These are phyloP conservation scores for Collybia mongolica DNA, from an alignment of 768 basidiomycete species.

Conservation along the genomic window DNA sequence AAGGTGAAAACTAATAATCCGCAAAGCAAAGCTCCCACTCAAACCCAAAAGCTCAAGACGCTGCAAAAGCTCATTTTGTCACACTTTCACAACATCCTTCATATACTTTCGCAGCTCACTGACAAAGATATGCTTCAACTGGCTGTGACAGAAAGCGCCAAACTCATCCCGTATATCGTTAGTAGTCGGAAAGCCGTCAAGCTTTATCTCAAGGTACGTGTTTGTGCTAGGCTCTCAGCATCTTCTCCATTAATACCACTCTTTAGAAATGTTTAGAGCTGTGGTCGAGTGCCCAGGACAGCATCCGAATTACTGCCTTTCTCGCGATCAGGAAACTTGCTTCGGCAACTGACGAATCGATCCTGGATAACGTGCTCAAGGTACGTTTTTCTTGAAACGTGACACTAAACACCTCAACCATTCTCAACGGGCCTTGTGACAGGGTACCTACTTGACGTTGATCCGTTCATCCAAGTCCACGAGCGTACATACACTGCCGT, in stretches of 20 bases:
- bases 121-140: conserved; percentile 64
- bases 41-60: conserved; percentile 77
- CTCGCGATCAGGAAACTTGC: conserved; percentile 81
- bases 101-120: conserved; percentile 74
- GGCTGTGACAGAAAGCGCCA: conserved; percentile 81
- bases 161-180: conserved; percentile 86
- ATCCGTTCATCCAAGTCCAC: conserved; percentile 85
- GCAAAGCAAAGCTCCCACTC: conserved; percentile 79
- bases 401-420: background rate
- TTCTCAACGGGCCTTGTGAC: background rate
- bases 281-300: conserved; percentile 83
- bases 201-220: conserved; percentile 76
- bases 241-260: background rate
- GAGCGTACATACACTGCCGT: conserved; percentile 82
- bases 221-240: background rate
- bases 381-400: conserved; percentile 34
- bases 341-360: conserved; percentile 71
- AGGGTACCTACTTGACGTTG: conserved; percentile 89
- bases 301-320: conserved; percentile 81
- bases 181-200: conserved; percentile 84
- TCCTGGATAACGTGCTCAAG: conserved; percentile 86
- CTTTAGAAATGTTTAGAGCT: conserved; percentile 76
- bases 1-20: conserved; percentile 2
- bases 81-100: conserved; percentile 85
- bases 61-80: conserved; percentile 87